phyloP scores from a whole-genome alignment of 805 yeast genomes.

The Ogataea corticis region DNA sequence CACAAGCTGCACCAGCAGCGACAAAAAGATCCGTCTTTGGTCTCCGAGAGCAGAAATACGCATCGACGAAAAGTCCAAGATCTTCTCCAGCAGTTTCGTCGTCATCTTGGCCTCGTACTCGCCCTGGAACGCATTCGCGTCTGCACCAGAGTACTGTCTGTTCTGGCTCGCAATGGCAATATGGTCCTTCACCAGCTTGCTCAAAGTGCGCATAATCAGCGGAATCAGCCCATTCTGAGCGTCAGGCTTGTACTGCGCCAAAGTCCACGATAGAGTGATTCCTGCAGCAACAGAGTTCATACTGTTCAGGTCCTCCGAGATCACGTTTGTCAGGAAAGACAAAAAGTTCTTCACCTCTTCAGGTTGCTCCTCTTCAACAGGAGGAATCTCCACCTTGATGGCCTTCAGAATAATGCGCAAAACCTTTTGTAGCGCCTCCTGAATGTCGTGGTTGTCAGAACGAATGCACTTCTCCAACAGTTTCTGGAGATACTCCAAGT shows the following conservation, averaged over 20 bases:
- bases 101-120: constrained; percentile 83
- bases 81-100: constrained; percentile 70
- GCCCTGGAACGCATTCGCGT: constrained; percentile 23
- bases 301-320: constrained; percentile 72
- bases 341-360: constrained; percentile 67
- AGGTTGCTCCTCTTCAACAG: constrained; percentile 52
- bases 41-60: constrained; percentile 89
- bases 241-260: constrained; percentile 72
- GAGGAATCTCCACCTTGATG: constrained; percentile 46
- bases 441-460: constrained; percentile 83
- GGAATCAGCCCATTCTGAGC: constrained; percentile 76
- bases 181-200: constrained; percentile 87
- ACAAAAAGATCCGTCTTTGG: constrained; percentile 84
- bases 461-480: constrained; percentile 78
- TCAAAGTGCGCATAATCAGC: constrained; percentile 79
- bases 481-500: constrained; percentile 66
- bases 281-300: constrained; percentile 85
- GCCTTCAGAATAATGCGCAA: constrained; percentile 69
- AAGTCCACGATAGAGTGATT: constrained; percentile 77
- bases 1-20: constrained; percentile 83
- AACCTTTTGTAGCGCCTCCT: constrained; percentile 78
- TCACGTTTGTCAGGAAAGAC: constrained; percentile 59
- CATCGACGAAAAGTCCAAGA: constrained; percentile 73
- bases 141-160: constrained; percentile 29
- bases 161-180: constrained; percentile 58